A percentile compares a stretch with the other conserved stretches of the same genome.
Conservation (phyloP, 1,139 yeast genomes). For the Pichia sp. region DNA sequence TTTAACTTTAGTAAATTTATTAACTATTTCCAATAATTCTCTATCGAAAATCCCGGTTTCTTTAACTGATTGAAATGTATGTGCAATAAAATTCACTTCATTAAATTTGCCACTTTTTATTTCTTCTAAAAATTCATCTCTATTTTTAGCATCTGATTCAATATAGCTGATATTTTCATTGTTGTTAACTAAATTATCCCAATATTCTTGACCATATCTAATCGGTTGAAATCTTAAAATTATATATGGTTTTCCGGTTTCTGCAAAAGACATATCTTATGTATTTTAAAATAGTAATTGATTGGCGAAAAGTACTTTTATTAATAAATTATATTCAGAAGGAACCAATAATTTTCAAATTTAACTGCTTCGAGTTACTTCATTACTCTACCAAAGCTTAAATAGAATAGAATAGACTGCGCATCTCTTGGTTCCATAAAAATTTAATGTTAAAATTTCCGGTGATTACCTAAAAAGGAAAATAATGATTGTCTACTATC, state of each 20-base stretch:
- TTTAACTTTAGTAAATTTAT: slow-evolving; percentile 43
- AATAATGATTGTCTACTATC: too few species aligned
- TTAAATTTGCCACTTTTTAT: slow-evolving; percentile 42
- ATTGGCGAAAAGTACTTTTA: too few species aligned
- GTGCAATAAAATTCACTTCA: slow-evolving; percentile 41
- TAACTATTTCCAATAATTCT: slow-evolving; percentile 58
- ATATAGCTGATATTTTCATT: slow-evolving; percentile 38
- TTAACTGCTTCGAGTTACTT: too few species aligned
- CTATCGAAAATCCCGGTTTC: slow-evolving; percentile 71
- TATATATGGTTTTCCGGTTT: slow-evolving; percentile 36
- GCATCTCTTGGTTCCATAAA: too few species aligned
- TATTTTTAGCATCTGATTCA: slow-evolving; percentile 26
- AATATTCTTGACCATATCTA: slow-evolving; percentile 46
- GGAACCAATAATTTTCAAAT: too few species aligned
- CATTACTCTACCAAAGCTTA: too few species aligned
- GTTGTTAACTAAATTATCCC: slow-evolving; percentile 43
- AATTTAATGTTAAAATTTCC: too few species aligned
- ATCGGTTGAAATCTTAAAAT: slow-evolving; percentile 55
- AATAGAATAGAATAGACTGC: too few species aligned
- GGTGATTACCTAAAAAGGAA: too few species aligned
- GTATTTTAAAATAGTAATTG: too few species aligned
- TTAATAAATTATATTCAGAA: too few species aligned
- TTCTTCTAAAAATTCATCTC: slow-evolving; percentile 48
- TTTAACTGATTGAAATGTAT: slow-evolving; percentile 31
- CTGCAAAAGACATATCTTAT: slow-evolving; percentile 10